Base-by-base conservation (phyloP, 257 asterid species). In the Ballota nigra region DNA sequence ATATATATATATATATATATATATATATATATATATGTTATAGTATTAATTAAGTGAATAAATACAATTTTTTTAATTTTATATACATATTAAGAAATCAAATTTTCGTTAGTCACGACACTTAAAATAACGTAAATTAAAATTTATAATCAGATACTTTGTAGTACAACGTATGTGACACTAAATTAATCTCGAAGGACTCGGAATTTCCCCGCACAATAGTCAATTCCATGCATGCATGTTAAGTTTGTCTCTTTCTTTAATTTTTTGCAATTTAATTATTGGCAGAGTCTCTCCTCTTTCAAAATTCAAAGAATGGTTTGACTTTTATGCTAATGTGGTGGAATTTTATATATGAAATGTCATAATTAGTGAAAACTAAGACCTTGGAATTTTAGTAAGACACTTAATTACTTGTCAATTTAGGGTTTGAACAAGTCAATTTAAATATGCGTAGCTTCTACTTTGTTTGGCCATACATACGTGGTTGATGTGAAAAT, bases 401-500 rank as follows among this genome's bases (percentile, higher is more conserved):
- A 69, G 70, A n/a, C 43, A 59, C 57, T 16, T 15, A 60, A 33
- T 6, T 4, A 52, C 18, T 63, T 70, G 80, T 76, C 76, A 70
- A 57, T 64, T 69, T 70, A 41, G 64, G 33, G 63, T 29, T 45
- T 23, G 11, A 20, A 72, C 75, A 75, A 75, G 80, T 79, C 80
- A 75, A 75, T 26, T 61, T 29, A 43, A 60, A 66, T 24, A 63
- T 61, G 72, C 70, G 64, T 74, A 19, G 9, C 51, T 19, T n/a
- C 11, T 29, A 31, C 57, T 66, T 55, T 63, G 64, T 78, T 64
- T 15, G 59, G 22, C 75, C 63, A 20, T 55, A 29, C 22, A 4
- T 38, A 73, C 11, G 63, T 33, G 58, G 10, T 68, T 60, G 70
- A 69, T 74, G 77, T 79, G 83, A 79, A 70, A 79, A 70, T 70